Evolutionary conservation across 2,329 filamentous ascomycete species (phyloP), one percentile per base, ranked within the genome.

Genomic region (Fusarium xylarioides): DNA sequence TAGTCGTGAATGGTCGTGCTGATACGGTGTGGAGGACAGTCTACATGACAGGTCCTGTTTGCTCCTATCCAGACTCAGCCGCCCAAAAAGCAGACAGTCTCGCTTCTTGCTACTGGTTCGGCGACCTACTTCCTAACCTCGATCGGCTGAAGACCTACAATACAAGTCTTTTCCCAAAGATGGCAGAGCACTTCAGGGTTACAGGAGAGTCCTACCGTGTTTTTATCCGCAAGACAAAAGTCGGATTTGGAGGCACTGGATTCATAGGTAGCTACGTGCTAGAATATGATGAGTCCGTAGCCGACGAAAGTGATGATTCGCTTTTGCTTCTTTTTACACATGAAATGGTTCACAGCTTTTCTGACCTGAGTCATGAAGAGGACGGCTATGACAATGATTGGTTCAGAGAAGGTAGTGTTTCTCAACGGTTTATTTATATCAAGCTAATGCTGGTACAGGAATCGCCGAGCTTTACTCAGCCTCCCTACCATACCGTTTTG

Each of bases 341-440:
- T 43, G 40, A 43, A 16, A 43, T 43, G 40, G n/a, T 43, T 6
- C 40, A 43, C 10, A 43, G 40, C 15, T 23, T 43, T 16, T 23
- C 40, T 23, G n/a, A 2, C 15, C 4, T 43, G 10, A 43, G 40
- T 16, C 9, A 0, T 3, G 40, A 43, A 43, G 40, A 43, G 9
- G 40, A 43, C 1, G 40, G n/a, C 10, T 43, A 43, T 23, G 40
- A 43, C 2, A 43, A 43, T 43, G 40, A 23, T 8, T 43, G n/a
- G 40, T 43, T 43, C 6, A 23, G 0, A 16, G 40, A 43, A 43
- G 40, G 40, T 43, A 16, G 15, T 43, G 2, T 43, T 4, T 43
- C 9, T n/a, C 6, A 42, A 42, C 2, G 0, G 0, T 15, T 2
- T 5, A 11, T 42, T n/a, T 2, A 42, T 42, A n/a, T 11, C 0